Evolutionary conservation across 148 eudicot species (phyloP).

Genomic region (Rhododendron ferrugineum): DNA sequence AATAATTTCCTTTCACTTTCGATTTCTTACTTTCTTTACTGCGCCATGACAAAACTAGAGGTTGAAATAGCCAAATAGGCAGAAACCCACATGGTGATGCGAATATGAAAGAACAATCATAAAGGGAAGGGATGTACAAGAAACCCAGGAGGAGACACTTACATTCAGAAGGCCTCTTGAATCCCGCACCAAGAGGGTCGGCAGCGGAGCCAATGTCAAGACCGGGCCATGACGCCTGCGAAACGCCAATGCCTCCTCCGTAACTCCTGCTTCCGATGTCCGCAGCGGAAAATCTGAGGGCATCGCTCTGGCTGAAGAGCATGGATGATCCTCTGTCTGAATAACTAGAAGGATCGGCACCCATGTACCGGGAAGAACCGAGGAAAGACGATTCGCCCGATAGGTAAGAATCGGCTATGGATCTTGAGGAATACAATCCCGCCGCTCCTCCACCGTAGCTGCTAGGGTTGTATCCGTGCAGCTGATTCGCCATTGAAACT

Average conservation of each 20-base stretch:
- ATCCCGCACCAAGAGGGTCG: slow-evolving; percentile 16
- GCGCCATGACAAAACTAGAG: not conserved
- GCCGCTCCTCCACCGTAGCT: slow-evolving; percentile 19
- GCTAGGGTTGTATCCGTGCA: slow-evolving; percentile 33
- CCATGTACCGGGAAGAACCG: slow-evolving; percentile 27
- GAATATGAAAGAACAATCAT: not conserved
- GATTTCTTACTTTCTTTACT: not conserved
- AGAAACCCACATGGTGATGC: not conserved
- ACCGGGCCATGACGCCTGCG: slow-evolving; percentile 19
- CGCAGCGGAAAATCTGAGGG: slow-evolving; percentile 13
- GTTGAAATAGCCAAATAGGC: not conserved
- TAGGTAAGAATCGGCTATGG: slow-evolving; percentile 25
- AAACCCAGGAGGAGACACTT: not conserved
- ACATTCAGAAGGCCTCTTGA: slow-evolving; percentile 45
- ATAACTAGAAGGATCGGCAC: slow-evolving; percentile 14
- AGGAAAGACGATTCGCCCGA: slow-evolving; percentile 19
- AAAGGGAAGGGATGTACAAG: too few species aligned
- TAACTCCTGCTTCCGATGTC: not conserved
- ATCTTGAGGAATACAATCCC: slow-evolving; percentile 27
- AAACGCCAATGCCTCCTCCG: not conserved
- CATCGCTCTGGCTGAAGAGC: slow-evolving; percentile 15
- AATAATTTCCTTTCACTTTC: not conserved
- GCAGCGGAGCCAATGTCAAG: slow-evolving; percentile 12
- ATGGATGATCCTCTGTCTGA: slow-evolving; percentile 10
- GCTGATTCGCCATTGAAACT: slow-evolving; percentile 33